Base-by-base conservation (phyloP, 352 stramenopile genomes). In the Aphanomyces invadans region DNA sequence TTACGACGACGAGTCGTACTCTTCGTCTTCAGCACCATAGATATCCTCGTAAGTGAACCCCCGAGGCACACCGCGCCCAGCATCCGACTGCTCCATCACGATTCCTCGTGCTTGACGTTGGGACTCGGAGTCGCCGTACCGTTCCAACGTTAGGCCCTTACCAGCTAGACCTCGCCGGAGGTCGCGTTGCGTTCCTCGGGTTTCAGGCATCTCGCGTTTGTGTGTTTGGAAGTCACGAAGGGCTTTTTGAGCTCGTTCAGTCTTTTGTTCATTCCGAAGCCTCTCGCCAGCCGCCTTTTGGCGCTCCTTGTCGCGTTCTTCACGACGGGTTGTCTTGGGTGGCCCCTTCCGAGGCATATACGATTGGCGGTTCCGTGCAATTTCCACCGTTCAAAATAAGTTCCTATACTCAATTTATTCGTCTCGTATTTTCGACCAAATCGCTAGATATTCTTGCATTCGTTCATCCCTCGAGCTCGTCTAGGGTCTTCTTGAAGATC, bases 131-230 rank as follows among this genome's bases (percentile, higher is more conserved):
- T 57, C 49, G 26, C 49, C 49, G 25, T 57, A 57, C 23, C 49
- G 49, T 26, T 57, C 49, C 1, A 57, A 26, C 10, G 4, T 12
- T 12, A 57, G 19, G 21, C 49, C 49, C 19, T 57, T 12, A 26
- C 23, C 26, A 10, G 49, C 49, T 26, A 57, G 36, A 26, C 49
- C 49, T 0, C 49, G 49, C 49, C 49, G 49, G 4, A 57, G 26
- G 25, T 57, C 49, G 1, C 49, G 49, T 38, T 31, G 49, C 23
- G 21, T 26, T 1, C 49, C 49, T 57, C 31, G 23, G 10, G 49
- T 38, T 25, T 57, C 49, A 29, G 49, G 49, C 49, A 57, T 57
- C 49, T 57, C 49, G 21, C 23, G 49, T 25, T 38, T 38, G 49
- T 38, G 26, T 21, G 36, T 57, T 25, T 36, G 52, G 12, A 60